phyloP scores from a whole-genome alignment of 106 monocot genomes.

The Cymbidium sinense region DNA sequence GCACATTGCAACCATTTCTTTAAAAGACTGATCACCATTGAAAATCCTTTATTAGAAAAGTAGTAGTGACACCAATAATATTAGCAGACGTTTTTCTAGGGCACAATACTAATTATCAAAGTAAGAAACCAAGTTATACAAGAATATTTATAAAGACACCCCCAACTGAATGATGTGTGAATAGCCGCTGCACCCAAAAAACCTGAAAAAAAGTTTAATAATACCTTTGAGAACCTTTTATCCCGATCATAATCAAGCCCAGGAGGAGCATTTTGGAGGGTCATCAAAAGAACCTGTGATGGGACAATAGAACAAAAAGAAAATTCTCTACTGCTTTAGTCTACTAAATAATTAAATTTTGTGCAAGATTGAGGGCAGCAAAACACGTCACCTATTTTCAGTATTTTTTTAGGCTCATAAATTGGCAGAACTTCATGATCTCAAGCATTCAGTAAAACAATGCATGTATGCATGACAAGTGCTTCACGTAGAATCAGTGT shows the following conservation, averaged over 20 bases:
- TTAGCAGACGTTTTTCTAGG: too few relatives aligned
- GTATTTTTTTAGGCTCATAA: too few relatives aligned
- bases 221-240: constrained; percentile 58
- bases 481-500: too few relatives aligned
- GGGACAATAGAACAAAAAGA: not conserved
- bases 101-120: not conserved
- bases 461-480: too few relatives aligned
- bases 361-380: too few relatives aligned
- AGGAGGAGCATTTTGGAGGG: constrained; percentile 60
- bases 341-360: not conserved
- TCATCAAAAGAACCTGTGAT: constrained; percentile 48
- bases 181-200: not conserved
- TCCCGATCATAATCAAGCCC: constrained; percentile 55
- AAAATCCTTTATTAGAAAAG: constrained; percentile 55
- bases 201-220: constrained; percentile 4
- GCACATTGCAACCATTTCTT: constrained; percentile 99
- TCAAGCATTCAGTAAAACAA: too few relatives aligned
- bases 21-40: constrained; percentile 85
- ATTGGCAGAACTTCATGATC: too few relatives aligned
- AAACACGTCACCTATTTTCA: too few relatives aligned
- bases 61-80: constrained; percentile 3
- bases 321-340: not conserved
- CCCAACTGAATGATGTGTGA: not conserved
- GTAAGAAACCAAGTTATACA: not conserved
- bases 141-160: not conserved